Evolutionary conservation across 164 flowering plant species (phyloP), one percentile per base, ranked within the genome.

Genomic region (Cinnamomum micranthum): DNA sequence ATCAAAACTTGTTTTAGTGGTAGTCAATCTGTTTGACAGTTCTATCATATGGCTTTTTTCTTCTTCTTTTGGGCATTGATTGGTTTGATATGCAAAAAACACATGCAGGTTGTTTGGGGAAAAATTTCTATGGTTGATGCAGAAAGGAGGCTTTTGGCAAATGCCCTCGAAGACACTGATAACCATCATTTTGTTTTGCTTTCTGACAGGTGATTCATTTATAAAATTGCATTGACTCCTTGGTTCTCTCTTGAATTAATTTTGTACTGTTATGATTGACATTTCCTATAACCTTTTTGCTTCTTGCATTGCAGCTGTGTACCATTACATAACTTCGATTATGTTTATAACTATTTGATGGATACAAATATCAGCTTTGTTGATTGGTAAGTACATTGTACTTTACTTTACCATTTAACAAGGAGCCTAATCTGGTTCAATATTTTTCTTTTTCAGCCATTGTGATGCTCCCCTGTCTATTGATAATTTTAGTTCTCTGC

Each of bases 51-150:
- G 69, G 47, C 50, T 6, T 27, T 41, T 28, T 27, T 67, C 2
- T 31, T 31, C 0, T 31, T 31, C 6, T 31, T 31, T 4, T 31
- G 35, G 41, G 50, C 22, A 31, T 67, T 67, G 69, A 31, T 67
- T 67, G 23, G 69, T 17, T 17, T 67, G 69, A 28, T 20, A 17
- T 67, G 3, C 25, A 60, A 13, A 9, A 62, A 14, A 74, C 25
- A 59, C 67, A 9, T 86, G 77, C 84, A 95, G 99, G 98, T 95
- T 47, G 87, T 82, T 2, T 95, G 99, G 98, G 99, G 99, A 4
- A 86, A 84, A 80, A 91, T 93, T 77, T 95, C 99, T 58, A 95
- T 95, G 99, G 88, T 95, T 79, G 96, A 92, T 86, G 99, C 99
- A 12, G 97, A 95, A 83, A 91, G 80, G 82, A 78, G 99, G 65